Conservation (phyloP, 495 filamentous ascomycete genomes). For the Chaetomium fimeti region DNA sequence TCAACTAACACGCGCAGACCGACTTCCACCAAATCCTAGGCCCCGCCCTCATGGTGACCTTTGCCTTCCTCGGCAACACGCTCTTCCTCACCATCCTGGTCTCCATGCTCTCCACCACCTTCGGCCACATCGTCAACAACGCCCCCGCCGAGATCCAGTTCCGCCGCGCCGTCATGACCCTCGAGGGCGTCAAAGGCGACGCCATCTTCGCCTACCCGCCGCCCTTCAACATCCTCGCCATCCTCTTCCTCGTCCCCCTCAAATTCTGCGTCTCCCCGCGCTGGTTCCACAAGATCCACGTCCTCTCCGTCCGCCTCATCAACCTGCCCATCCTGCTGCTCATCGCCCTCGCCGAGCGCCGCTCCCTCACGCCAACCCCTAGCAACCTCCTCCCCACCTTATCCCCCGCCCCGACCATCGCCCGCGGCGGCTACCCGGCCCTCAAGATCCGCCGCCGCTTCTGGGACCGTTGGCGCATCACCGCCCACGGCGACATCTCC, state of each 20-base stretch:
- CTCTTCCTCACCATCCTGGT: conserved; percentile 74
- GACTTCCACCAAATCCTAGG: conserved; percentile 67
- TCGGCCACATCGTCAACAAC: conserved; percentile 62
- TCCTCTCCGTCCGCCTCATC: conserved; percentile 59
- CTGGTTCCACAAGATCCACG: conserved; percentile 78
- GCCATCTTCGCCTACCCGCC: conserved; percentile 71
- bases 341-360: conserved; percentile 60
- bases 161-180: conserved; percentile 66
- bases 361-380: conserved; percentile 39
- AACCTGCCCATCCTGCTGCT: conserved; percentile 64
- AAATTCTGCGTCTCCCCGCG: conserved; percentile 63
- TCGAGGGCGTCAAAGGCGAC: conserved; percentile 73
- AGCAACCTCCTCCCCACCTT: conserved; percentile 8
- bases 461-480: conserved; percentile 51
- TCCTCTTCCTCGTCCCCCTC: conserved; percentile 62
- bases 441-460: conserved; percentile 31
- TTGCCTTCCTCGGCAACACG: conserved; percentile 72
- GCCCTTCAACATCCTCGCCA: conserved; percentile 69
- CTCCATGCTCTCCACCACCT: conserved; percentile 72
- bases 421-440: conserved; percentile 20
- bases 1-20: conserved; percentile 30
- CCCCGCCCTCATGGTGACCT: conserved; percentile 66
- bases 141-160: conserved; percentile 70
- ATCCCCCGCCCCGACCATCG: conserved; percentile 10
- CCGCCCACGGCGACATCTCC: conserved; percentile 63